Percentiles rank a stretch among this genome's conserved stretches.
Evolutionary conservation across 805 yeast genomes (phyloP).

Genomic region (Candida morakotiae): DNA sequence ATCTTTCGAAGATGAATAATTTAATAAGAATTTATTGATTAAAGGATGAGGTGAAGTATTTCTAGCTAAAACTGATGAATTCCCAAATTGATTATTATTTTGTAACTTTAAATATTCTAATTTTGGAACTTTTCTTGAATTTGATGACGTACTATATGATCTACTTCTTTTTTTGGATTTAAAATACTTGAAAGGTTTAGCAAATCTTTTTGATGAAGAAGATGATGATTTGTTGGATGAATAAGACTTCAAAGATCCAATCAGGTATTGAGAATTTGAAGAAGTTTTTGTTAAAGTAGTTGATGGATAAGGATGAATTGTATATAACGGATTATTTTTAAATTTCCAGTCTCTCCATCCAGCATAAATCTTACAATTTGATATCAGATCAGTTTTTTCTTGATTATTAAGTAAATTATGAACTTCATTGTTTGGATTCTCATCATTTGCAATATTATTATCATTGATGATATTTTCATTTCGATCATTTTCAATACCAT

Average conservation of each 20-base stretch:
- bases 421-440: conserved; percentile 10
- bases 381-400: conserved; percentile 6
- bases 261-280: conserved; percentile 16
- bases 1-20: conserved; percentile 67
- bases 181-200: conserved; percentile 19
- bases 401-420: conserved; percentile 4
- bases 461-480: neutral
- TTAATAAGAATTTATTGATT: conserved; percentile 55
- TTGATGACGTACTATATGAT: conserved; percentile 3
- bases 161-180: conserved; percentile 15
- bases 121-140: conserved; percentile 7
- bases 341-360: conserved; percentile 94
- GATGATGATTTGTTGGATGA: conserved; percentile 14
- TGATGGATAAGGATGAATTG: conserved; percentile 20
- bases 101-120: conserved; percentile 9
- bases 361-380: conserved; percentile 45
- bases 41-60: conserved; percentile 46
- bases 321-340: conserved; percentile 65
- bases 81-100: neutral
- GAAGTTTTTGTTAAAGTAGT: conserved; percentile 13
- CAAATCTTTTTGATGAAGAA: conserved; percentile 12
- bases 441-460: neutral
- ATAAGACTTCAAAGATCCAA: conserved; percentile 14
- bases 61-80: neutral
- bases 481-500: conserved; percentile 3